These are phyloP conservation scores for Coniochaeta sp. DNA, from an alignment of 2,329 filamentous ascomycete genomes.

Conservation along the genomic window DNA sequence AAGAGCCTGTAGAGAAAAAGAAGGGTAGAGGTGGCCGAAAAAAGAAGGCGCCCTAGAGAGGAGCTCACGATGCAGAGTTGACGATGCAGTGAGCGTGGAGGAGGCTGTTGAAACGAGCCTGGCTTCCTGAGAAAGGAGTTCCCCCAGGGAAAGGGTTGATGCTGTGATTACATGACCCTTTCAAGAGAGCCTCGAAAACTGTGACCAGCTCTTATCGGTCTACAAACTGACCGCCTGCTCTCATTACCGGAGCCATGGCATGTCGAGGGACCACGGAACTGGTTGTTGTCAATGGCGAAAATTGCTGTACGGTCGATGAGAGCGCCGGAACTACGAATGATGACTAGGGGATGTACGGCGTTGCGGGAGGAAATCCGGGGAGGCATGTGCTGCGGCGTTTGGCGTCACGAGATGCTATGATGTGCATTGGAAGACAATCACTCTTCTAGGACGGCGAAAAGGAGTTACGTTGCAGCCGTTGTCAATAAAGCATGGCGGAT, in stretches of 20 bases:
- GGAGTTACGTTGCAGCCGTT: neutral
- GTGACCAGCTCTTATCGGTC: neutral
- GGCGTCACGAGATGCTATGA: neutral
- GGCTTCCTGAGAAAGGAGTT: neutral
- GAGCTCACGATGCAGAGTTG: too few species aligned
- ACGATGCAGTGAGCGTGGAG: neutral
- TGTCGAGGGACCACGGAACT: neutral
- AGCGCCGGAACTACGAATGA: neutral
- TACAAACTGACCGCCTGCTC: neutral
- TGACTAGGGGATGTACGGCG: neutral
- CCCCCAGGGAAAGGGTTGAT: neutral
- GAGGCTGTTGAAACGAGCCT: neutral
- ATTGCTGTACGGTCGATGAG: neutral
- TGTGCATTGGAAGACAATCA: neutral
- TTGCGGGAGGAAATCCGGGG: neutral
- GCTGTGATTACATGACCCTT: too few species aligned
- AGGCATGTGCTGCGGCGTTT: neutral
- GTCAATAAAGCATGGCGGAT: neutral
- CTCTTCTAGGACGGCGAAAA: neutral
- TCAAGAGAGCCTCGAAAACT: too few species aligned
- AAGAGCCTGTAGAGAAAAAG: conserved; percentile 39
- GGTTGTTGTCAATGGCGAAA: neutral
- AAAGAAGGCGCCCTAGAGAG: conserved; percentile 14
- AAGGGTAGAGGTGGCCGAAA: conserved; percentile 26
- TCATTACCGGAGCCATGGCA: neutral